Base-by-base conservation (phyloP, 2,329 filamentous ascomycete genomes). In the Pseudogymnoascus sp. region DNA sequence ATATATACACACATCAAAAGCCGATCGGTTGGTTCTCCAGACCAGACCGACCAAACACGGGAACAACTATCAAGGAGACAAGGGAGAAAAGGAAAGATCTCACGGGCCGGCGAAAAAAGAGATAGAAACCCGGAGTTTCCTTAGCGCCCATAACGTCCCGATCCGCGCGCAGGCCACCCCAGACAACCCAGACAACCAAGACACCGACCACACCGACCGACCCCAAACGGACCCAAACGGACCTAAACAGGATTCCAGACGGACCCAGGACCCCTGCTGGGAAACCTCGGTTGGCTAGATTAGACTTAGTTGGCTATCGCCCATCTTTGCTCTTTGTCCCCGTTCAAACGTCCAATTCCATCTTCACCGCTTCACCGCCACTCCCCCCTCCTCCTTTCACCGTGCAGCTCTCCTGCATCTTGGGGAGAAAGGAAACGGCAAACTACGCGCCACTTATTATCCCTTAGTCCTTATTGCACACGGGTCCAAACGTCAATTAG, bases 121-220 rank as follows among this genome's bases (percentile, higher is more conserved):
- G 23, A n/a, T 14, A 8, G 14, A 25, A 31, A 51, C 45, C 45
- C 45, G 23, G 23, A 54, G 45, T 14, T 54, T 54, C 45, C 45
- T 54, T 54, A 54, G 45, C 45, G 45, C 28, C 45, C 45, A 54
- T n/a, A 54, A 54, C 45, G 45, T 54, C 45, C 23, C 45, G 45
- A 54, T 54, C 45, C 45, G 45, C 45, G 45, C 45, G 45, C 23
- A 51, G 45, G 23, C 45, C 45, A 10, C 45, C 45, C 45, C 45
- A 54, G 45, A 28, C 43, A 25, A 19, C 5, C 11, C 23, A 25
- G 21, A 8, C 23, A 25, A 23, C n/a, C n/a, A n/a, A n/a, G n/a
- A n/a, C n/a, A n/a, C n/a, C n/a, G n/a, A n/a, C n/a, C n/a, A n/a
- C n/a, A 23, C 6, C 14, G 23, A 54, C 43, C 13, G 23, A 54